phyloP scores from a whole-genome alignment of 2,329 filamentous ascomycete species.

The Aspergillus sergii region DNA sequence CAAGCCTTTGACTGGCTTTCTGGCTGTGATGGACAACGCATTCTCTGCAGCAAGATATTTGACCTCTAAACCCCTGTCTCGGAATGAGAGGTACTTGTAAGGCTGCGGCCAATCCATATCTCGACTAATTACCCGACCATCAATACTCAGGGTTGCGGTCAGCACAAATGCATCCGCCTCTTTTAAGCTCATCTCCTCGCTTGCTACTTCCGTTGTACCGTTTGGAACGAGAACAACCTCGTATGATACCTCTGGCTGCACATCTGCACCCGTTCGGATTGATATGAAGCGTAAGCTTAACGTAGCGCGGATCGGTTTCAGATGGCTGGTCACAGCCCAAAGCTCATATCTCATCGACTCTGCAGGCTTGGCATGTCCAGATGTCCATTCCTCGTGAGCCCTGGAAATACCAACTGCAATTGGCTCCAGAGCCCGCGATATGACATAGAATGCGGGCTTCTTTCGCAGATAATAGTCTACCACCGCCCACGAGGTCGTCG shows the following conservation, averaged over 20 bases:
- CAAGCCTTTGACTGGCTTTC: not conserved
- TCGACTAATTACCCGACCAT: not conserved
- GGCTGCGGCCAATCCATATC: slow-evolving; percentile 7
- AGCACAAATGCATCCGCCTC: slow-evolving; percentile 17
- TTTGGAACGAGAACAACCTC: not conserved
- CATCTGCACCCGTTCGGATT: not conserved
- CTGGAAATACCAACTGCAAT: slow-evolving; percentile 56
- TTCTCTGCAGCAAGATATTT: not conserved
- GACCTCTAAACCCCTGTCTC: not conserved
- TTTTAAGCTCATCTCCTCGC: not conserved
- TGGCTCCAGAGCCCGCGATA: slow-evolving; percentile 58
- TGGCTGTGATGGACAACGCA: not conserved
- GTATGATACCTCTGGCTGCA: not conserved
- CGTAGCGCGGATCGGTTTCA: not conserved
- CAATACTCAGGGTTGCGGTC: not conserved
- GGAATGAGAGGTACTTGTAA: slow-evolving; percentile 2
- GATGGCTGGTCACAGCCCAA: not conserved
- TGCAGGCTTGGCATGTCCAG: not conserved
- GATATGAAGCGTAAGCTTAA: not conserved
- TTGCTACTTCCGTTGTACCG: not conserved
- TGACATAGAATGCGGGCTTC: slow-evolving; percentile 63
- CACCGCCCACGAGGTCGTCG: slow-evolving; percentile 63
- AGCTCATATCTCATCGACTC: not conserved
- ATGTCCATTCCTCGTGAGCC: not conserved
- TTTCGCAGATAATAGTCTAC: slow-evolving; percentile 62